Evolutionary conservation across 768 basidiomycete genomes (phyloP).

Genomic region (Daedaleopsis sinensis): DNA sequence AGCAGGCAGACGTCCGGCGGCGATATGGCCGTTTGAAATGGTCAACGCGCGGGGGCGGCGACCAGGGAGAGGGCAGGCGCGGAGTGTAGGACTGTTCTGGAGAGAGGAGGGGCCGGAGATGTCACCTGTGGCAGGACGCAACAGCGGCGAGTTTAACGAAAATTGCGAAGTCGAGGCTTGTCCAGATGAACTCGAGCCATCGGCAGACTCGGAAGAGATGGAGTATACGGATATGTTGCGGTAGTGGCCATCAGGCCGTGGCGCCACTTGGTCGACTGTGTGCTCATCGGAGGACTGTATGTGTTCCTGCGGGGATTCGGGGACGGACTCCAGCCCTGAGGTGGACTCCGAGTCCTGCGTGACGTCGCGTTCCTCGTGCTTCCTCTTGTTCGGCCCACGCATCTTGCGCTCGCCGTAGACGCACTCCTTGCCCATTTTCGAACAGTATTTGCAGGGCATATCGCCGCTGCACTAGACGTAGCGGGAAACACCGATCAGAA

Average conservation of each 20-base stretch:
- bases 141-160: neutral
- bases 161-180: neutral
- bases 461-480: slow-evolving; percentile 66
- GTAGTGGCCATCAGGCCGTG: neutral
- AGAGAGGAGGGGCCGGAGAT: neutral
- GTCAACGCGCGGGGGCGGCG: neutral
- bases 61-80: too few relatives aligned
- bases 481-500: neutral
- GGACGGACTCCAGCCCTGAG: too few relatives aligned
- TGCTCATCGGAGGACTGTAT: too few relatives aligned
- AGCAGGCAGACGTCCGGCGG: neutral
- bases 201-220: neutral
- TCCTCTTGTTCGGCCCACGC: slow-evolving; percentile 63
- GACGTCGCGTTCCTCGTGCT: slow-evolving; percentile 25
- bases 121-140: too few relatives aligned
- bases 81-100: neutral
- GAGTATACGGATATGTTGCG: neutral
- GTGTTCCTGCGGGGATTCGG: too few relatives aligned
- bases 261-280: too few relatives aligned
- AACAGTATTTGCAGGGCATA: slow-evolving; percentile 68
- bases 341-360: neutral
- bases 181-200: neutral
- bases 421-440: slow-evolving; percentile 58
- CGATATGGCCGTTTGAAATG: neutral
- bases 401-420: slow-evolving; percentile 71